Evolutionary conservation across 2,329 filamentous ascomycete species (phyloP), one percentile per base, ranked within the genome.

Genomic region (Pseudogymnoascus sp.): DNA sequence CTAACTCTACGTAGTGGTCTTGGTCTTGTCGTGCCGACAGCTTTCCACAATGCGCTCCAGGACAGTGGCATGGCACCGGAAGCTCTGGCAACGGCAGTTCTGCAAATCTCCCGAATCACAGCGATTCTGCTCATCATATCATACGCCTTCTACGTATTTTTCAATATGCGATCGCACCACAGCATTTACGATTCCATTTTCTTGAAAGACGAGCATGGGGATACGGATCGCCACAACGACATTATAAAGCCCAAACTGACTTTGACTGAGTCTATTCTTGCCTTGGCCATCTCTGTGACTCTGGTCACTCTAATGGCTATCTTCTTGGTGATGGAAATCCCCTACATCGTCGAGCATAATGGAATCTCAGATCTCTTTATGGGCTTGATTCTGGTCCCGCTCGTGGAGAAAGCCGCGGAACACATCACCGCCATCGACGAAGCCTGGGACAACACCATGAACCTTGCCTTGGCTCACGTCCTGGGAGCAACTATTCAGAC

Each of bases 401-500:
- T 95, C 0, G 90, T 94, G 5, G 91, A 95, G 71, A 95, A 96
- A 74, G 87, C 88, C 2, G 90, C 90, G 10, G 90, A 95, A 74
- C 90, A 95, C 74, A 77, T 95, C 55, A 92, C 89, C 1, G 89
- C 90, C 42, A 80, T 95, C 63, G 89, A 94, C 68, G 90, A 95
- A 79, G 90, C 90, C 25, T 93, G 86, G 80, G 88, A 90, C 68
- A 85, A 89, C 71, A 86, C 88, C 72, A 91, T 92, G 80, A 94
- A 94, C 76, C 87, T 92, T 74, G 90, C 90, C 0, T 80, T 94
- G 27, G 88, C 89, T 48, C 91, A 96, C 72, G 89, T 94, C 60
- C 84, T 96, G 42, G 91, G 90, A 55, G 87, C 91, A 2, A 93
- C 89, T 0, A 87, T 96, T 63, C 92, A 96, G 75, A 97, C 92